These are phyloP conservation scores for Hypholoma fasciculare DNA, from an alignment of 768 basidiomycete species.

Conservation along the genomic window DNA sequence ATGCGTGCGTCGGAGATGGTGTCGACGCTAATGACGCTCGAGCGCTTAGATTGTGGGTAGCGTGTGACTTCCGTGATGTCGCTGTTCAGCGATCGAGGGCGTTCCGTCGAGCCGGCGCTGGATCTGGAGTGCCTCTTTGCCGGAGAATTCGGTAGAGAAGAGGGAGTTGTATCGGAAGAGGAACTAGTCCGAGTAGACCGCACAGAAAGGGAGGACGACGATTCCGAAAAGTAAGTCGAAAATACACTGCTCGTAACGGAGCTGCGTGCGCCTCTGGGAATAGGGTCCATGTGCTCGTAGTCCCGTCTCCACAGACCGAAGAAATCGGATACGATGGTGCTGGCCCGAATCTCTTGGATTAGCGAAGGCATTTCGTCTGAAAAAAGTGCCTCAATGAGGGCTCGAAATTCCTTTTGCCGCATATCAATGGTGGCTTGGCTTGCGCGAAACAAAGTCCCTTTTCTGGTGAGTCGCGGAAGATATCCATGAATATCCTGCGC, in stretches of 20 bases:
- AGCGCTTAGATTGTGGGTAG: slow-evolving; percentile 15
- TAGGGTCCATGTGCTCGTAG: slow-evolving; percentile 54
- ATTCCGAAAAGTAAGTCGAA: slow-evolving; percentile 59
- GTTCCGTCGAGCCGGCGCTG: neutral
- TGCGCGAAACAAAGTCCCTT: slow-evolving; percentile 70
- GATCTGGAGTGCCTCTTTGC: slow-evolving; percentile 10
- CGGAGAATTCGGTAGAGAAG: slow-evolving; percentile 19
- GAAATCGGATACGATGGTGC: slow-evolving; percentile 65
- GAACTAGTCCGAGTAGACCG: slow-evolving; percentile 11
- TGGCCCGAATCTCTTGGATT: slow-evolving; percentile 62
- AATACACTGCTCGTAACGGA: slow-evolving; percentile 57
- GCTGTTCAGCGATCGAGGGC: slow-evolving; percentile 12
- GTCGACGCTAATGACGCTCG: slow-evolving; percentile 17
- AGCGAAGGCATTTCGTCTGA: slow-evolving; percentile 62
- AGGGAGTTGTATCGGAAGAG: neutral
- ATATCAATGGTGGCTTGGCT: slow-evolving; percentile 66
- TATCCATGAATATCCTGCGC: slow-evolving; percentile 67
- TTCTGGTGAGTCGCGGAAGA: slow-evolving; percentile 70
- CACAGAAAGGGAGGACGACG: slow-evolving; percentile 22
- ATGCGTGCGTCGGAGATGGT: slow-evolving; percentile 5
- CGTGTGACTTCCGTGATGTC: slow-evolving; percentile 15
- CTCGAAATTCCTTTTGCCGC: slow-evolving; percentile 58
- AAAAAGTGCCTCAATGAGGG: slow-evolving; percentile 61
- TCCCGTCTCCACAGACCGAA: slow-evolving; percentile 80
- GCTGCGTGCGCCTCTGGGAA: slow-evolving; percentile 29